These are phyloP conservation scores for Eutrema yunnanense DNA, from an alignment of 345 rosid genomes.

Conservation along the genomic window DNA sequence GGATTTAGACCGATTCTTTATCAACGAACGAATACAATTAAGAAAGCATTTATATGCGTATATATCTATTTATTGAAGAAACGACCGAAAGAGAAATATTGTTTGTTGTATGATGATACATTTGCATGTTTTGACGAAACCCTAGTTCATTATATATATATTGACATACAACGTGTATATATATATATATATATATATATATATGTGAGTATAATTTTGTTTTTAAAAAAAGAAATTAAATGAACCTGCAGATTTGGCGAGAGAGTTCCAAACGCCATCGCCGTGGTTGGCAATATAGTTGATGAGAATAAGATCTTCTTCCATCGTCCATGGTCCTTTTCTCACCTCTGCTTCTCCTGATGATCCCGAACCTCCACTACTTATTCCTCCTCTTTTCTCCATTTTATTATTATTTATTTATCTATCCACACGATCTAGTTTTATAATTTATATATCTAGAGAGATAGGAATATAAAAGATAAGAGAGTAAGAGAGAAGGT, in stretches of 20 bases:
- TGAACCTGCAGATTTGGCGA: constrained; percentile 88
- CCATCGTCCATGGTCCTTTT: constrained; percentile 99
- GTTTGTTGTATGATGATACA: background rate
- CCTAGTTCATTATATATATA: background rate
- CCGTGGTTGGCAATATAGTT: constrained; percentile 89
- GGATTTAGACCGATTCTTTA: background rate
- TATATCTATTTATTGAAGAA: background rate
- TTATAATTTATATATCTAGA: background rate
- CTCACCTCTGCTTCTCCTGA: constrained; percentile 77
- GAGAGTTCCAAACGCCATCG: constrained; percentile 94
- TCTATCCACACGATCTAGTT: background rate
- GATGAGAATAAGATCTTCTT: constrained; percentile 89
- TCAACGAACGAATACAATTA: background rate
- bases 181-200: no score
- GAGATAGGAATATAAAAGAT: constrained; percentile 10
- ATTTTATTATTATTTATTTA: constrained; percentile 3
- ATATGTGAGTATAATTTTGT: background rate
- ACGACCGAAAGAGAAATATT: background rate
- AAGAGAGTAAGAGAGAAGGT: background rate
- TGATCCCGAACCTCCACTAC: constrained; percentile 49
- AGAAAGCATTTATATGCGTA: background rate
- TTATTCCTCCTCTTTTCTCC: constrained; percentile 19
- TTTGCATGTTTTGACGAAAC: constrained; percentile 8
- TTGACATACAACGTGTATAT: background rate
- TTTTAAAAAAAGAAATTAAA: background rate